Conservation (phyloP, 495 filamentous ascomycete genomes). For the Penicillium cosmopolitanum region DNA sequence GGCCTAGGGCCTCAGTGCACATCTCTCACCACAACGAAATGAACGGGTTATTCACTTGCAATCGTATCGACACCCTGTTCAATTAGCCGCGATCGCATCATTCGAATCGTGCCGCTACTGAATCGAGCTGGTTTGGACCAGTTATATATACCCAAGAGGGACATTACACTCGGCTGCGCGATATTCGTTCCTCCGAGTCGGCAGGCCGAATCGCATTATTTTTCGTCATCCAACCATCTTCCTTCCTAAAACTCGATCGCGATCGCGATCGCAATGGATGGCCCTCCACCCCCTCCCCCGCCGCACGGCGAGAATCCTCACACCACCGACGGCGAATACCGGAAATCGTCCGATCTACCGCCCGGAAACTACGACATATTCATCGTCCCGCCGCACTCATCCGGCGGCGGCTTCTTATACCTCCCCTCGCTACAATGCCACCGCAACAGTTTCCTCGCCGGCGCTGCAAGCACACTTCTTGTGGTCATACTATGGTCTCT, state of each 20-base stretch:
- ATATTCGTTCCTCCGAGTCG: not conserved
- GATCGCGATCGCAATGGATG: constrained; percentile 38
- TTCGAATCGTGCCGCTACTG: constrained; percentile 3
- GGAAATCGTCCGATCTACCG: constrained; percentile 64
- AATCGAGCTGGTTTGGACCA: not conserved
- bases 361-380: constrained; percentile 94
- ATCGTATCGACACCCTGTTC: constrained; percentile 25
- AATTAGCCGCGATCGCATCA: constrained; percentile 19
- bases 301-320: constrained; percentile 71
- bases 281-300: constrained; percentile 64
- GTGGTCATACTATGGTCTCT: constrained; percentile 66
- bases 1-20: constrained; percentile 45
- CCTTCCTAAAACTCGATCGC: constrained; percentile 1
- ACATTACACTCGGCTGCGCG: not conserved
- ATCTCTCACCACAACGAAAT: constrained; percentile 39
- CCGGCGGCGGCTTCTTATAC: constrained; percentile 90
- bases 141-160: not conserved
- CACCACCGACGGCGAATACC: constrained; percentile 51
- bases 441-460: constrained; percentile 88
- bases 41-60: constrained; percentile 32
- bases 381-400: constrained; percentile 91
- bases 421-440: constrained; percentile 85
- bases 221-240: constrained; percentile 2
- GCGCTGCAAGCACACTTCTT: constrained; percentile 72
- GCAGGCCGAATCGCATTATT: constrained; percentile 1